Evolutionary conservation across 139 green algal species (phyloP), one percentile per base, ranked within the genome.

Genomic region (Gonium pectorale): DNA sequence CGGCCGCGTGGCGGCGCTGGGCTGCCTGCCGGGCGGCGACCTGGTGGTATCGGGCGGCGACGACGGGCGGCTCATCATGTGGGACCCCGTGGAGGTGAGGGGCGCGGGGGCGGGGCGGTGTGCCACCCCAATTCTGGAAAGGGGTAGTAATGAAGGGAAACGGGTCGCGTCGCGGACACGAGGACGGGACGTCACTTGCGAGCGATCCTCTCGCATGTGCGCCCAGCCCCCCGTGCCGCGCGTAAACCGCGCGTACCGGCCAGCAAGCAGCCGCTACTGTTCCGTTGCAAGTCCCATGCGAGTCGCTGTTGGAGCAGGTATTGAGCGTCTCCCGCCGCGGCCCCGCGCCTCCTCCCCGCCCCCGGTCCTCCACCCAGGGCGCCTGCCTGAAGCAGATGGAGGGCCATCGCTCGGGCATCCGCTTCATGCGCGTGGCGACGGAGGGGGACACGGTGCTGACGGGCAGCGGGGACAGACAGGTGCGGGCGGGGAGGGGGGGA

Each of bases 1-100:
- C n/a, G 81, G 70, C n/a, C 13, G 43, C 7, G 81, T 80, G 41
- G 35, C 68, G 15, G 46, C 51, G 63, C 46, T 86, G 68, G 29
- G 67, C 2, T n/a, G 80, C 51, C 79, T 89, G 56, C 67, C 74
- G 43, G 59, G 71, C 60, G 60, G 79, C 27, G 44, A 75, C 38
- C 46, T 54, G 35, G 51, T 83, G 35, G 62, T 83, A 44, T 86
- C 71, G 35, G 77, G 67, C 19, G 87, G 83, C 17, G 71, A 86
- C 15, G 87, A 91, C 37, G 87, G 87, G 22, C 64, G 56, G 35
- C 62, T 91, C 64, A 43, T 70, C 24, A 60, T 91, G 27, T 91
- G 87, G 87, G 83, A 86, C 22, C 29, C 71, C 6, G 38, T 73
- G 35, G 60, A 72, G 60, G 77, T 83, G 60, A 29, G 70, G n/a